phyloP scores from a whole-genome alignment of 2,329 filamentous ascomycete genomes.

The Bipolaris cookei region DNA sequence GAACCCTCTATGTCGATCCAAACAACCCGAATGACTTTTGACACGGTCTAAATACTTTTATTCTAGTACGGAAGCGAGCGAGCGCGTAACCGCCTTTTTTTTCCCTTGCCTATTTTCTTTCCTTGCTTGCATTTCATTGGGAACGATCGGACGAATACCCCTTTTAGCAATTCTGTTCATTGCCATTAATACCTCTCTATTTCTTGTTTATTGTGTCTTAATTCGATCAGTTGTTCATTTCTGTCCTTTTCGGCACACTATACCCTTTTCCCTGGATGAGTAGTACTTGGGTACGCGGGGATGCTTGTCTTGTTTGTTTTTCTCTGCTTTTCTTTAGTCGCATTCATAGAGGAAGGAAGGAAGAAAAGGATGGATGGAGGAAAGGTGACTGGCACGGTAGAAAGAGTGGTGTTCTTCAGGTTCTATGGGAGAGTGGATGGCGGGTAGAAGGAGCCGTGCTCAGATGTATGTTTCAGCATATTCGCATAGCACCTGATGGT shows the following conservation, averaged over 20 bases:
- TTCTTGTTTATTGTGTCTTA: background rate
- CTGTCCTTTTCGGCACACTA: background rate
- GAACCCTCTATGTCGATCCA: background rate
- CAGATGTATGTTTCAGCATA: background rate
- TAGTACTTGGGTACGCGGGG: background rate
- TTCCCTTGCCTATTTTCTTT: background rate
- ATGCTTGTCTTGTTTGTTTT: background rate
- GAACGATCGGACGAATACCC: slow-evolving; percentile 8
- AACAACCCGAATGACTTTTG: background rate
- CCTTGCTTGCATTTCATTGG: background rate
- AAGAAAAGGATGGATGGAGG: background rate
- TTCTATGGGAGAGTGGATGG: background rate
- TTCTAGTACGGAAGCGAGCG: background rate
- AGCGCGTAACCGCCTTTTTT: background rate
- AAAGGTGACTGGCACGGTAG: background rate
- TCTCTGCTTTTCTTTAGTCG: background rate
- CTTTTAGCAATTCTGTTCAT: background rate
- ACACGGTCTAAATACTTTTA: background rate
- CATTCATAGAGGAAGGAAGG: background rate
- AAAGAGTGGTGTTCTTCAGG: background rate
- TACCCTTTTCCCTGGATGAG: background rate
- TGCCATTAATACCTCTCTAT: background rate
- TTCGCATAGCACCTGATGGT: background rate
- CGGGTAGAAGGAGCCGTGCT: no score
- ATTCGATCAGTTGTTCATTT: background rate